Evolutionary conservation across 257 asterid genomes (phyloP), one percentile per base, ranked within the genome.

Genomic region (Cruciata laevipes): DNA sequence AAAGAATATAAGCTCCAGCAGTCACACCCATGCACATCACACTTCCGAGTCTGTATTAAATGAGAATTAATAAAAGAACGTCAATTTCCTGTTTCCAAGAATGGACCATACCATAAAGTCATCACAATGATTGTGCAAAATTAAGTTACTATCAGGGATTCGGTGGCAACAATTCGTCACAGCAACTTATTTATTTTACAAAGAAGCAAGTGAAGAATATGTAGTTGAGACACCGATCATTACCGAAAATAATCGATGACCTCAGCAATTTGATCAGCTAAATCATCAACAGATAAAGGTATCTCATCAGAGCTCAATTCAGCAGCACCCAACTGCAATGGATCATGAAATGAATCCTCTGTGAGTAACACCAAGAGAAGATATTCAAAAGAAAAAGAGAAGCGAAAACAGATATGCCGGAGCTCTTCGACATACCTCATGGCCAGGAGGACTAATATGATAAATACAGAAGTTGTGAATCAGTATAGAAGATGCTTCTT

Each of bases 21-120:
- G 93, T 90, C 17, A 90, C 96, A 10, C 99, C 97, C 80, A 94
- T 77, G 77, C 97, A 94, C 96, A 94, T 88, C 57, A 94, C 97
- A 5, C 90, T 76, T 77, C 96, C 95, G 67, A 94, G 92, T 65
- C 99, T 94, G 85, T 49, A 74, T 66, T 78, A 14, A 35, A 51
- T 24, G 18, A 24, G 57, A 17, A 42, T 58, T 35, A 13, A 57
- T 61, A 61, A 71, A 51, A 60, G 33, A 59, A 24, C 3, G 63
- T 65, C 42, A 38, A 69, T 66, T 69, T 27, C 59, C 10, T 42
- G 55, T 71, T 60, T 51, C 65, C 51, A 20, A 3, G 62, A 32
- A 53, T 31, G 21, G 35, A 47, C 7, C 61, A 32, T 11, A 1
- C 10, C 18, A 18, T 25, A 67, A 57, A 44, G 40, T 66, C 31